Conservation (phyloP, 1,139 yeast genomes). For the Arxiozyma slooffiae region DNA sequence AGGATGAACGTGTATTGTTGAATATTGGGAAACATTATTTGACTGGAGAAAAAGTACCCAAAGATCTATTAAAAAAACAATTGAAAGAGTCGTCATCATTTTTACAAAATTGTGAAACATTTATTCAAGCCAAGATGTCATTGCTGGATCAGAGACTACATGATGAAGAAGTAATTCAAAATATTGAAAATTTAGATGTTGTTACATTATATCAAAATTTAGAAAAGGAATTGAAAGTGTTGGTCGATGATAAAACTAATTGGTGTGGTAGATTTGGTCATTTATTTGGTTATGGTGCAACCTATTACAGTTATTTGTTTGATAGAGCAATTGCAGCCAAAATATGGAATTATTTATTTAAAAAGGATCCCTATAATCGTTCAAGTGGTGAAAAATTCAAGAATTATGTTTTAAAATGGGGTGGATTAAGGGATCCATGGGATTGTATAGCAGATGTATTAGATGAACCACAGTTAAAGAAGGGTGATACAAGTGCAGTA, state of each 20-base stretch:
- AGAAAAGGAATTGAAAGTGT: constrained; percentile 46
- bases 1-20: constrained; percentile 64
- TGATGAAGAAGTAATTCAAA: constrained; percentile 29
- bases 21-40: constrained; percentile 64
- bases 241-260: constrained; percentile 56
- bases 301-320: constrained; percentile 81
- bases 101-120: constrained; percentile 64
- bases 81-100: constrained; percentile 41
- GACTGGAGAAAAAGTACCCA: constrained; percentile 56
- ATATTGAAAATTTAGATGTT: constrained; percentile 32
- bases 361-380: constrained; percentile 57
- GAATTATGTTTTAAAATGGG: constrained; percentile 73
- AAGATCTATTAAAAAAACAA: constrained; percentile 40
- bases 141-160: constrained; percentile 77
- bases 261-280: constrained; percentile 97
- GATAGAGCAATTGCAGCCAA: constrained; percentile 90
- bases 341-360: constrained; percentile 68
- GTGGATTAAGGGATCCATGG: constrained; percentile 93
- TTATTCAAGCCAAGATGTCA: constrained; percentile 85
- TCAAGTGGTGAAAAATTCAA: constrained; percentile 68
- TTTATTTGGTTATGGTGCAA: constrained; percentile 85
- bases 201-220: constrained; percentile 56
- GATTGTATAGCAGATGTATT: constrained; percentile 69
- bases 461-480: constrained; percentile 46
- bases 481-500: constrained; percentile 72